These are phyloP conservation scores for Sinapis alba DNA, from an alignment of 441 rosid species.

Conservation along the genomic window DNA sequence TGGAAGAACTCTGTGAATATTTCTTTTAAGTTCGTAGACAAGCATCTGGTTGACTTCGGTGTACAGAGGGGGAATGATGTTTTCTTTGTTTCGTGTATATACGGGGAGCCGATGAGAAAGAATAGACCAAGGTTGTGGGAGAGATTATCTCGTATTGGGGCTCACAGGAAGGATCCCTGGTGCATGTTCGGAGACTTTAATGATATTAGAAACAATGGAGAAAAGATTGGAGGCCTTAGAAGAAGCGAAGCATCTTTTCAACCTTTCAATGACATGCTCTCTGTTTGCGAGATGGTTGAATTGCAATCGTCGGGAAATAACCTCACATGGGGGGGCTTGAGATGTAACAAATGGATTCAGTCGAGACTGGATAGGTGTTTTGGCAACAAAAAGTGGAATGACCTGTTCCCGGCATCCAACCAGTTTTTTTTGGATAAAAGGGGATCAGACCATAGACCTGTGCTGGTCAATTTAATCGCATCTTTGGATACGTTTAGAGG, in stretches of 20 bases:
- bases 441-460: neutral
- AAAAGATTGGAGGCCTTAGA: neutral
- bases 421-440: neutral
- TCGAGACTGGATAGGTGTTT: neutral
- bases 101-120: neutral
- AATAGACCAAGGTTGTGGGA: neutral
- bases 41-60: neutral
- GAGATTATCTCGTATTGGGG: neutral
- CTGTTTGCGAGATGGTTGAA: neutral
- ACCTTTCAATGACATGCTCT: neutral
- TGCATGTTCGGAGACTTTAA: neutral
- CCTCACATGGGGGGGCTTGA: neutral
- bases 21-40: neutral
- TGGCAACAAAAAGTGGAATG: neutral
- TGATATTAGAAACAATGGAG: neutral
- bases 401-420: neutral
- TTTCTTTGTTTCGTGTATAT: neutral
- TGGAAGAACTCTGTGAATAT: neutral
- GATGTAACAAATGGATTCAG: neutral
- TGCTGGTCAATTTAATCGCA: rapidly evolving
- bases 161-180: neutral
- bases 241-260: neutral
- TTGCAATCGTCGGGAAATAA: neutral
- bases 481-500: neutral
- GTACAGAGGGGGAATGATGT: neutral